These are phyloP conservation scores for Lachnellula subtilissima DNA, from an alignment of 2,329 filamentous ascomycete species.

Conservation along the genomic window DNA sequence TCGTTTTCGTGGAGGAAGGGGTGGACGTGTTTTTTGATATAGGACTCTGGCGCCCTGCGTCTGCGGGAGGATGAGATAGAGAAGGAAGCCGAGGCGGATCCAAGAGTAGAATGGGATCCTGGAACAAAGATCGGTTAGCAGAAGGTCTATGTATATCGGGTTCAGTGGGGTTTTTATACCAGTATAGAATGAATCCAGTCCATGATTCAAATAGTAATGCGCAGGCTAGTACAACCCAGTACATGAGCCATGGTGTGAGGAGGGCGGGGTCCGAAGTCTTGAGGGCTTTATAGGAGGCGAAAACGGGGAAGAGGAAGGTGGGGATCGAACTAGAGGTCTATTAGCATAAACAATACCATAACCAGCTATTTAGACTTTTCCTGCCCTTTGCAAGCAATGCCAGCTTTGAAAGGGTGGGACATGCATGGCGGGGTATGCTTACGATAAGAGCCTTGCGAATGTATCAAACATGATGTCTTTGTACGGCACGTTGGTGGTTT, in stretches of 20 bases:
- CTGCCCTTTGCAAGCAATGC: slow-evolving; percentile 3
- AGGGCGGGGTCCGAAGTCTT: slow-evolving; percentile 86
- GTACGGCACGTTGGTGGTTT: neutral
- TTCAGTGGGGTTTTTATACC: slow-evolving; percentile 43
- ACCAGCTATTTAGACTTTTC: neutral
- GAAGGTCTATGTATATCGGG: neutral
- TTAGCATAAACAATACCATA: slow-evolving; percentile 16
- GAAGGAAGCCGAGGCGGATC: slow-evolving; percentile 78
- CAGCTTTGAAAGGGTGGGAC: slow-evolving; percentile 1
- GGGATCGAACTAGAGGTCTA: slow-evolving; percentile 62
- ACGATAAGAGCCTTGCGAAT: slow-evolving; percentile 74
- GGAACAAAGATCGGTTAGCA: slow-evolving; percentile 6
- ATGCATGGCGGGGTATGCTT: slow-evolving; percentile 38
- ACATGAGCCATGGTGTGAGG: slow-evolving; percentile 97
- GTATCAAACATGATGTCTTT: slow-evolving; percentile 64
- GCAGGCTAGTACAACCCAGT: slow-evolving; percentile 90
- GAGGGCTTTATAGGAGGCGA: slow-evolving; percentile 96
- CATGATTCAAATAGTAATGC: slow-evolving; percentile 80
- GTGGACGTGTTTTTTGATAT: slow-evolving; percentile 78
- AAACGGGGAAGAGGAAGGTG: slow-evolving; percentile 90
- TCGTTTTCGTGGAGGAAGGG: slow-evolving; percentile 88
- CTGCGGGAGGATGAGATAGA: slow-evolving; percentile 95
- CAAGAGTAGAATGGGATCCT: slow-evolving; percentile 93
- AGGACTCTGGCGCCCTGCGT: slow-evolving; percentile 87
- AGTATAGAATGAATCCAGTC: slow-evolving; percentile 79